phyloP scores from a whole-genome alignment of 208 protist genomes.

The Acanthamoeba triangularis region DNA sequence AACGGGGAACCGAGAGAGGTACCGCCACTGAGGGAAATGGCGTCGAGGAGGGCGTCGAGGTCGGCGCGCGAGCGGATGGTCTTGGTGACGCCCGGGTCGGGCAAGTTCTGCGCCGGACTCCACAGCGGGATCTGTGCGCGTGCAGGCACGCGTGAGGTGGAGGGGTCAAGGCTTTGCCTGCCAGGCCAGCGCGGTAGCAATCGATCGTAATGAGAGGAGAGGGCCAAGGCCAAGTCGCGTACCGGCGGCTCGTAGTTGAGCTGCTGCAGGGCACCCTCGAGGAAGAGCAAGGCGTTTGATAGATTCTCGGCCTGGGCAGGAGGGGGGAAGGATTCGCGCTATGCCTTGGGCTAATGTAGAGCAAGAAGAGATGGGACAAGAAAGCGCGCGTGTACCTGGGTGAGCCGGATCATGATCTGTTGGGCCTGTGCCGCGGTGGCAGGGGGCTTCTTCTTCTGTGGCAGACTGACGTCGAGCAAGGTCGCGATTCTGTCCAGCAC shows the following conservation, averaged over 20 bases:
- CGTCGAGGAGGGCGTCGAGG: slow-evolving; percentile 15
- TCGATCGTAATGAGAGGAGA: background rate
- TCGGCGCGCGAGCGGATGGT: slow-evolving; percentile 17
- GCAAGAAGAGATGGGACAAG: background rate
- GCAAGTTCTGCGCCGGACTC: background rate
- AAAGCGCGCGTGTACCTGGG: background rate
- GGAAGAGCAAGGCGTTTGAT: slow-evolving; percentile 12
- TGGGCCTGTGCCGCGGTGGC: background rate
- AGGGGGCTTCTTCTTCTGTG: slow-evolving; percentile 8
- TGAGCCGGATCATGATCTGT: slow-evolving; percentile 22
- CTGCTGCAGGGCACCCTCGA: slow-evolving; percentile 35
- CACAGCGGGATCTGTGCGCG: background rate
- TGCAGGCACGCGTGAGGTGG: background rate
- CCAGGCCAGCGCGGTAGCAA: background rate
- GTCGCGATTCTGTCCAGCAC: background rate
- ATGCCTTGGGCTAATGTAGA: background rate
- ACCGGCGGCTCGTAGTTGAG: slow-evolving; percentile 41
- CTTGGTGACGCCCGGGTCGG: background rate
- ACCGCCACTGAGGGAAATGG: slow-evolving; percentile 40
- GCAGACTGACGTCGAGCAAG: background rate
- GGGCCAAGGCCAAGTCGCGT: background rate
- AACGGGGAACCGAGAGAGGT: too few species aligned
- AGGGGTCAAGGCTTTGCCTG: background rate
- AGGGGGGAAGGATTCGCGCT: background rate
- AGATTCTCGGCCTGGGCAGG: background rate